A percentile compares a stretch with the other conserved stretches of the same genome.
Evolutionary conservation across 139 green algal species (phyloP).

Genomic region (Coccomyxa sp.): DNA sequence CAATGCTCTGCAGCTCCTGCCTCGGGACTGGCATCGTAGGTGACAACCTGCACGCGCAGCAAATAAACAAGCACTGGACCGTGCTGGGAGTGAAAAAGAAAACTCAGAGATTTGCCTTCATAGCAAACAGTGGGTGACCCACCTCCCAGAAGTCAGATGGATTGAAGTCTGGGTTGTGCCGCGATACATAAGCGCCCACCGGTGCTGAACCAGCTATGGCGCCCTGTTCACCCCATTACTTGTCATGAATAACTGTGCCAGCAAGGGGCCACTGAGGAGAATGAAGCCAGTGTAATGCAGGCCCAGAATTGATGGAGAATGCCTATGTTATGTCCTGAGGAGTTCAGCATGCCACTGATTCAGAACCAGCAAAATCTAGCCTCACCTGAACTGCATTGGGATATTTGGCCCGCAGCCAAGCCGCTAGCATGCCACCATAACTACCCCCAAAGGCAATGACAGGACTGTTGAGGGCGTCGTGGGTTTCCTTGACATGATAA

Average conservation of each 20-base stretch:
- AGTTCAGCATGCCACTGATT: neutral
- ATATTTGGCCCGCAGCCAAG: conserved; percentile 82
- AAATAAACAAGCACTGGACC: neutral
- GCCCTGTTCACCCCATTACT: conserved; percentile 8
- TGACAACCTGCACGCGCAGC: conserved; percentile 40
- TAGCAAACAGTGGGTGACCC: neutral
- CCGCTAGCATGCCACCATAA: conserved; percentile 86
- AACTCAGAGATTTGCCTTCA: neutral
- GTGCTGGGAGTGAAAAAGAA: neutral
- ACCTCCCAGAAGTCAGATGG: conserved; percentile 54
- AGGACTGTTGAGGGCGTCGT: conserved; percentile 25
- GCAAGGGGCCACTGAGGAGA: neutral
- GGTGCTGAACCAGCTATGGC: conserved; percentile 73
- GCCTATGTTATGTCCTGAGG: neutral
- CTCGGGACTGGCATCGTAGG: conserved; percentile 40
- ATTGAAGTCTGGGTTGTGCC: conserved; percentile 27
- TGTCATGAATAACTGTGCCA: neutral
- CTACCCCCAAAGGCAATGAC: conserved; percentile 80
- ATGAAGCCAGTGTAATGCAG: neutral
- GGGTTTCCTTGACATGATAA: conserved; percentile 33
- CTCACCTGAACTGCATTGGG: conserved; percentile 41
- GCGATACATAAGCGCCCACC: conserved; percentile 40
- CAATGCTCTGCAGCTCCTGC: conserved; percentile 40
- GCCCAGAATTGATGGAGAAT: neutral
- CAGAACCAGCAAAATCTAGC: neutral